Evolutionary conservation across 2,329 filamentous ascomycete species (phyloP), one percentile per base, ranked within the genome.

Genomic region (Cadophora gregata): DNA sequence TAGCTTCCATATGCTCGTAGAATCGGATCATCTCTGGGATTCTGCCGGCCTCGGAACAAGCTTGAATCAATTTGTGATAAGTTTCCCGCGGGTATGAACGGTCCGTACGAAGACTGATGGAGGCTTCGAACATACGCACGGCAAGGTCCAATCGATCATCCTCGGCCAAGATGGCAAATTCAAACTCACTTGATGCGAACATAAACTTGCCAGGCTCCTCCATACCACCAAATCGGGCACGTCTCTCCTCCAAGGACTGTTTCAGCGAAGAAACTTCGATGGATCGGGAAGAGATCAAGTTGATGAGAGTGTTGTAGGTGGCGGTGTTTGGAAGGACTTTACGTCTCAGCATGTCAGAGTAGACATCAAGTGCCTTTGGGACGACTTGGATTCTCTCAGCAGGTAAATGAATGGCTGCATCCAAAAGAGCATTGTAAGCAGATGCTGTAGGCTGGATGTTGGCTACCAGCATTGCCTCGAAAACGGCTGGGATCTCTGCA

Each of bases 261-360:
- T 92, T 94, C 77, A 92, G 84, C 33, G 86, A 84, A 25, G 90
- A 85, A 8, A 95, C 90, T 76, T 97, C 91, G 56, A 96, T 84
- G 47, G 93, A 93, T 71, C 93, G 89, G 16, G 88, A 86, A 21
- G 94, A 91, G 62, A 99, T 84, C 47, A 97, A 83, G 66, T 91
- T 88, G 64, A 99, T 91, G 21, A 99, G 83, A 38, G 93, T 93
- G 76, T 93, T 89, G 80, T 97, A 98, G 0, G 95, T 98, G 65
- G 91, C 87, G 63, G 89, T 88, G 77, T 97, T 90, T 8, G 95
- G 94, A 24, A 86, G 81, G 27, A 98, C 90, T 73, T 90, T 90
- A 71, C 94, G 91, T 71, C 90, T 89, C 73, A 97, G 88, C 96
- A 99, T 98, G 77, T 98, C 94, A 19, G 93, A 91, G 79, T 98